Evolutionary conservation across 2,329 filamentous ascomycete genomes (phyloP), one percentile per base, ranked within the genome.

Genomic region (Pestalotiopsis fici): DNA sequence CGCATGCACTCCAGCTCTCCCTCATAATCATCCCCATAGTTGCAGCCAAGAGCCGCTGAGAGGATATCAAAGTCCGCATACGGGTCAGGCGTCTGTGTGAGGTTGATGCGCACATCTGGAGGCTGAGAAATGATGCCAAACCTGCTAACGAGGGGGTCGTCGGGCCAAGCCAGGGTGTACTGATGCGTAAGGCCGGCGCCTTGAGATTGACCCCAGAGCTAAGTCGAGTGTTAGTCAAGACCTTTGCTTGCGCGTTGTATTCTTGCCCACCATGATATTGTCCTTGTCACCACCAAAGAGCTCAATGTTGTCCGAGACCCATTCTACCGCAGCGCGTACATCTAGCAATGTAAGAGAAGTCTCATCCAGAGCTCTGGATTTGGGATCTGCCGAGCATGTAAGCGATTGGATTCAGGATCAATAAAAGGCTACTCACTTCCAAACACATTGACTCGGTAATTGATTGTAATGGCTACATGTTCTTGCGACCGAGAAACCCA

Each of bases 131-230:
- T 55, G 9, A 64, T 56, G 43, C 62, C 62, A n/a, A 64, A 64
- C 25, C 37, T 56, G 43, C 18, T 31, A 12, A 56, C 62, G 2
- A 64, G 28, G 15, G 47, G 62, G 28, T 64, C 27, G 7, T 64
- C 62, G 23, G 23, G 43, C 43, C 43, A 64, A 12, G 62, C 62
- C 62, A 64, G 21, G 9, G 62, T 64, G 27, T 56, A 64, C 25
- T 35, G 27, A 35, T 64, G 62, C 23, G 47, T 35, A 0, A 64
- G 28, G 21, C 21, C 39, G 23, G 62, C 62, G 11, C 47, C 62
- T 64, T 64, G 60, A 4, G 60, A 64, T 28, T 64, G 60, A 7
- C 60, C 60, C 60, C 60, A 64, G 60, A 64, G 60, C 60, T 64
- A 18, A 3, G 15, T 39, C 9, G 18, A 7, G 25, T 15, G 27